Base-by-base conservation (phyloP, 2,329 filamentous ascomycete genomes). In the Calonectria pauciramosa region DNA sequence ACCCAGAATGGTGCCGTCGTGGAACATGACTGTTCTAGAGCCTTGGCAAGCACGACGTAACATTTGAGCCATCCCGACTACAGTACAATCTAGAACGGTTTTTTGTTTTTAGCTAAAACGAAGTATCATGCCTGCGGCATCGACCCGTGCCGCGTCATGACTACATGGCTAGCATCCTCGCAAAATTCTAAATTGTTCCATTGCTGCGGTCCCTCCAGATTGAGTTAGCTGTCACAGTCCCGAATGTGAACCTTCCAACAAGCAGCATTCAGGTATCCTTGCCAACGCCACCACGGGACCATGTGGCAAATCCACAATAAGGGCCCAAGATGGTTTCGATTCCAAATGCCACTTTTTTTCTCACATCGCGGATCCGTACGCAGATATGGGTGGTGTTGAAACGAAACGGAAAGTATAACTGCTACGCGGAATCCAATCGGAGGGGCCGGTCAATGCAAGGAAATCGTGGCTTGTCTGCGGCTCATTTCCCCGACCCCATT, bases 131-230 rank as follows among this genome's bases (percentile, higher is more conserved):
- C 32, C 34, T 26, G 26, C 56, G 56, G 56, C 56, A 63, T 63
- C 56, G 34, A 63, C 36, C 56, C 56, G 34, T 63, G 56, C 56
- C 56, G 56, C 56, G 34, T 63, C 56, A 44, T 38, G 32, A 26
- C 41, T 44, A 20, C 56, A 63, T 38, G 38, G 13, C 44, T n/a
- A 47, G 44, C n/a, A 47, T 47, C 56, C 36, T 41, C 10, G 56
- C 23, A 44, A 60, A 63, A 63, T 41, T 63, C 56, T 63, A 63
- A 63, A 63, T 63, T 63, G 56, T 63, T 63, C 56, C 56, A 63
- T 63, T 63, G 9, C 23, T 63, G 16, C 18, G 56, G 56, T 63
- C 56, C 56, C 56, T 41, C 56, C 36, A 63, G 56, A 63, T 63
- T 63, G 16, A 63, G 56, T 63, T 63, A 63, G 56, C 23, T 63